Evolutionary conservation across 495 filamentous ascomycete species (phyloP), one percentile per base, ranked within the genome.

Genomic region (Penicillium goetzii): DNA sequence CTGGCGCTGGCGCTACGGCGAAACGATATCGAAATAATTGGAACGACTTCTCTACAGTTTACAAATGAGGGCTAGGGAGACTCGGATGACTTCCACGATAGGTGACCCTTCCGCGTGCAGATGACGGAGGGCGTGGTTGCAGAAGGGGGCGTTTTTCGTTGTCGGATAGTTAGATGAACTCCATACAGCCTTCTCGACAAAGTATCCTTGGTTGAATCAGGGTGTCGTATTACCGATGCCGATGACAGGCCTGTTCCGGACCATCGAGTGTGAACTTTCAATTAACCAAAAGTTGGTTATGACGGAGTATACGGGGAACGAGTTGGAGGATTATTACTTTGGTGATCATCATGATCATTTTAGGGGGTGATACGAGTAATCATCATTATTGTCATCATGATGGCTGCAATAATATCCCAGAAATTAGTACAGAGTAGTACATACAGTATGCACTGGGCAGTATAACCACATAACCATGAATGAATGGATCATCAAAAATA

Each of bases 81-180:
- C 38, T 65, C 62, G 65, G 62, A 63, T 69, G 61, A 56, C 61
- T 69, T 65, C 61, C 68, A 69, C 64, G 70, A 67, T 70, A 66
- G 67, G 65, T 50, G 64, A 68, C 41, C 28, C 15, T 63, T 67
- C 62, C 68, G 65, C 52, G 56, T 58, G 59, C 64, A 70, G 63
- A 58, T 61, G 49, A 51, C 59, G 56, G 5, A 23, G 43, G 21
- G 43, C 7, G 36, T 40, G 36, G 36, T 40, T 40, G 36, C 36
- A 40, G 28, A 36, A 55, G 41, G 41, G 41, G 41, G n/a, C n/a
- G n/a, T 23, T 19, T 23, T 47, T 47, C 9, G 41, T 47, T 6
- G 19, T 47, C 19, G 33, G 33, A 34, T 34, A 34, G 33, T 8
- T 11, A 1, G 14, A 40, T 17, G 36, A 17, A 40, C 36, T 32